phyloP scores from a whole-genome alignment of 441 rosid genomes.

The Cnidoscolus chayamansa region DNA sequence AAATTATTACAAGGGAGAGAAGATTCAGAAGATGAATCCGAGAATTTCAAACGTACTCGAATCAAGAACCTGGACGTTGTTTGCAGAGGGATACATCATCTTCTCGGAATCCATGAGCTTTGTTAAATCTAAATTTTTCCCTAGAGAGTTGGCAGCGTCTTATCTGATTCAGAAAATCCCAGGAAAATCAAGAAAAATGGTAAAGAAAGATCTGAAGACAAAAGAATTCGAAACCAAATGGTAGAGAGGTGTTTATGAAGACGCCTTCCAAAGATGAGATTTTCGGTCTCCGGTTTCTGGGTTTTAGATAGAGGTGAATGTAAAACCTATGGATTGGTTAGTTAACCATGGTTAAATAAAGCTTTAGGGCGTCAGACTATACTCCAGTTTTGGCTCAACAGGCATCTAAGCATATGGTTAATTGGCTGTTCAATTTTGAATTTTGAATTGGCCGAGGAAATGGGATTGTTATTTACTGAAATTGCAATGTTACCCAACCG shows the following conservation, averaged over 20 bases:
- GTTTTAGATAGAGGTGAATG: background rate
- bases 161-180: conserved; percentile 16
- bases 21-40: too few species aligned
- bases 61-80: too few species aligned
- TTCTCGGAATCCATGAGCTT: too few species aligned
- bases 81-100: too few species aligned
- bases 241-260: conserved; percentile 36
- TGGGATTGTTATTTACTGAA: background rate
- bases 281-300: background rate
- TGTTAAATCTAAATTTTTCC: too few species aligned
- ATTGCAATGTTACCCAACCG: conserved; percentile 16
- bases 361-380: conserved; percentile 13
- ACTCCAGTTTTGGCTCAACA: background rate
- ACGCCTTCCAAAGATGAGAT: conserved; percentile 30
- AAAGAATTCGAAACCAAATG: background rate
- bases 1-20: too few species aligned
- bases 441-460: conserved; percentile 3
- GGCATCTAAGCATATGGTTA: conserved; percentile 9
- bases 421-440: conserved; percentile 22
- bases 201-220: background rate
- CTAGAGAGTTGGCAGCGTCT: conserved; percentile 23
- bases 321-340: conserved; percentile 1
- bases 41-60: too few species aligned
- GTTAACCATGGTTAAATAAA: conserved; percentile 20
- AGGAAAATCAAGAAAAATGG: background rate